Evolutionary conservation across 202 grass and related monocot species (phyloP).

Genomic region (Cymbopogon flexuosus): DNA sequence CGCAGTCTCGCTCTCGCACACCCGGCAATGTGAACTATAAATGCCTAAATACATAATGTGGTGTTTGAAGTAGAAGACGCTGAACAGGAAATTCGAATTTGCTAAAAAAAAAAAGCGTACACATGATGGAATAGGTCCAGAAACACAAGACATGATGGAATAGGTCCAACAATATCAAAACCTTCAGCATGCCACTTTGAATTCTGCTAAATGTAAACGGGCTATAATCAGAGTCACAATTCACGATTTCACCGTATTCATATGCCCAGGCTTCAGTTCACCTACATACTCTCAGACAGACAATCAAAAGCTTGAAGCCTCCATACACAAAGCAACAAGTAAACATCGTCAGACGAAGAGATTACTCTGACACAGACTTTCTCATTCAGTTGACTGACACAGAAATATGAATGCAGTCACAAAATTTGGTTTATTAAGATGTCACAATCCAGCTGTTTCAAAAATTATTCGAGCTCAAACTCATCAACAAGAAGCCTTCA

Average conservation of each 20-base stretch:
- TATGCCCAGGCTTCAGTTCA: background rate
- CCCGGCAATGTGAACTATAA: no score
- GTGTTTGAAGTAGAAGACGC: no score
- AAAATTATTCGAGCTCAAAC: slow-evolving; percentile 40
- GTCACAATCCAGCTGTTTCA: slow-evolving; percentile 11
- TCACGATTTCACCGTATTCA: background rate
- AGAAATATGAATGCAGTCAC: background rate
- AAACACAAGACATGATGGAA: background rate
- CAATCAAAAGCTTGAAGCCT: background rate
- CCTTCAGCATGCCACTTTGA: background rate
- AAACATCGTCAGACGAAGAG: background rate
- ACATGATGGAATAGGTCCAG: no score
- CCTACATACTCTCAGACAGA: background rate
- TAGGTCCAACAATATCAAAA: background rate
- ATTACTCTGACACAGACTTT: background rate
- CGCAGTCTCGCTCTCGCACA: no score
- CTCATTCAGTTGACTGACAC: background rate
- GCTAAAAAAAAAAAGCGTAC: no score
- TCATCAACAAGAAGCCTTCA: background rate
- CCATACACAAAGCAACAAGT: background rate
- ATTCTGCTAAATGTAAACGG: background rate
- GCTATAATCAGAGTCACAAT: background rate
- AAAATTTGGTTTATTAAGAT: slow-evolving; percentile 35
- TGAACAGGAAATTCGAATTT: no score
- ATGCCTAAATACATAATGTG: no score